Evolutionary conservation across 352 stramenopile species (phyloP).

Genomic region (Globisporangium okanoganense): DNA sequence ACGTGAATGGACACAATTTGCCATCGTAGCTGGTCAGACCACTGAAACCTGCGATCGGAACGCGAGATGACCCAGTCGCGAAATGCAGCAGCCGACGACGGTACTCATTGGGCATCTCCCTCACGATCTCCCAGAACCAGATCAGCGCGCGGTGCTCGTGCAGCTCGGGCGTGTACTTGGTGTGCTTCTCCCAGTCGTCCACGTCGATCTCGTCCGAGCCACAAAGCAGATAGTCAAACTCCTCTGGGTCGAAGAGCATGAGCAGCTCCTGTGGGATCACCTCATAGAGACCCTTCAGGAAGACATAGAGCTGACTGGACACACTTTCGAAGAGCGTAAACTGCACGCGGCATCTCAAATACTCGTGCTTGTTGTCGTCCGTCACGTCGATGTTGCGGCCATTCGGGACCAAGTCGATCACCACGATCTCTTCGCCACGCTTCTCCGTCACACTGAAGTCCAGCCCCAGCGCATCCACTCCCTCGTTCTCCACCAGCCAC

Average conservation of each 20-base stretch:
- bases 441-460: neutral
- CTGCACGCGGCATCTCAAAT: too few species aligned
- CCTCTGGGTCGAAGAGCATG: constrained; percentile 94
- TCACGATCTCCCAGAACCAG: too few species aligned
- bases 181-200: neutral
- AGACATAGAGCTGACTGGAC: constrained; percentile 59
- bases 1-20: too few species aligned
- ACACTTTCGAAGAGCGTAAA: constrained; percentile 89
- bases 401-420: neutral
- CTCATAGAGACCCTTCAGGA: constrained; percentile 93
- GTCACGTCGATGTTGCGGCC: neutral
- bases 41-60: too few species aligned
- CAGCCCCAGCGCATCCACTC: neutral
- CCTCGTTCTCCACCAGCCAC: neutral
- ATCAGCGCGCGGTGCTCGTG: too few species aligned
- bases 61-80: too few species aligned
- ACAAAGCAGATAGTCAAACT: constrained; percentile 78
- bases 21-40: too few species aligned
- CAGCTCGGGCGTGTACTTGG: too few species aligned
- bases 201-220: constrained; percentile 61
- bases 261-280: constrained; percentile 90
- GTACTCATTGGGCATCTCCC: too few species aligned
- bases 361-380: neutral
- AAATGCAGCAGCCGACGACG: too few species aligned
- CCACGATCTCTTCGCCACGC: neutral